Base-by-base conservation (phyloP, 441 rosid genomes). In the Brassica hybrid region DNA sequence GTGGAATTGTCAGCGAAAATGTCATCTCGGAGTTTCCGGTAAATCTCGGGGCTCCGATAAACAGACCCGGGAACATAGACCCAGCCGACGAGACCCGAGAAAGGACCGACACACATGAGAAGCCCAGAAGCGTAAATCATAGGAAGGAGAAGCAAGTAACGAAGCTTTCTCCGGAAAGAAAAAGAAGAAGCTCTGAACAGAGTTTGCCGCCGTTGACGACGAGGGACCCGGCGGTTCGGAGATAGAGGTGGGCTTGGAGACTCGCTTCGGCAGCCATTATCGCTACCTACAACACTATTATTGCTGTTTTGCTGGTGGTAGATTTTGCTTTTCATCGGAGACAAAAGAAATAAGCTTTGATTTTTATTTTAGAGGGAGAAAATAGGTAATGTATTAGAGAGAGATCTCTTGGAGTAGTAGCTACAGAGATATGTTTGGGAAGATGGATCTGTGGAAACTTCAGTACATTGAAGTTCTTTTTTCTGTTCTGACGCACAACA, bases 51-150 rank as follows among this genome's bases (percentile, higher is more conserved):
- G 84, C 97, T 94, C 60, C 95, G 88, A 59, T 92, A 94, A 52
- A 90, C 90, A 27, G 94, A 87, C 19, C 93, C 95, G 62, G 97
- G 96, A 78, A 78, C 60, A 61, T 82, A 60, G 56, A 83, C 63
- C 72, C 77, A 85, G 50, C 86, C 86, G 34, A 91, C 78, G 9
- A 89, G 80, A 17, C 85, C 86, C 10, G 97, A 86, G 82, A 92
- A 85, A n/a, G 94, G 97, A 25, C 95, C 95, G 66, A 91, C 90
- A 57, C 94, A 94, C 90, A 91, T 81, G 71, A 92, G 76, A 81
- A 94, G 78, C 6, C 91, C 97, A 25, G 86, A 86, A 75, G 92
- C 67, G 80, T 94, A 94, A 78, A 94, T 74, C 70, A 91, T 66
- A 3, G 89, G 87, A 69, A 94, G 79, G 19, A 89, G 65, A 77